A percentile compares a stretch with the other conserved stretches of the same genome.
phyloP scores from a whole-genome alignment of 441 rosid species.

The Lepidium campestre region DNA sequence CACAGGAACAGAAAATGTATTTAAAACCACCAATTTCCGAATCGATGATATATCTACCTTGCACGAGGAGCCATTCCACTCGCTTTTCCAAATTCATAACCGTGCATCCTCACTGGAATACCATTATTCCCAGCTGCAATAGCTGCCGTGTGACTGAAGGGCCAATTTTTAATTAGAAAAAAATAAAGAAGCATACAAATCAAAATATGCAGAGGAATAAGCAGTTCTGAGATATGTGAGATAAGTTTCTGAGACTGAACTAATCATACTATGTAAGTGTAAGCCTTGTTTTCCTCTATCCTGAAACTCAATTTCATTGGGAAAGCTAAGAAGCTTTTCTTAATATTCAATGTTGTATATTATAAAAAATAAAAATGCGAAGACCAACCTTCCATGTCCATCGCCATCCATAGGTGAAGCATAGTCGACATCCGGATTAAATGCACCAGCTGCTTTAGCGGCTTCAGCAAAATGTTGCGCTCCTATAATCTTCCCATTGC shows the following conservation, averaged over 20 bases:
- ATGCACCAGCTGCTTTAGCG: conserved; percentile 87
- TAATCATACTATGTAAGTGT: neutral
- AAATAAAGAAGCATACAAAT: conserved; percentile 3
- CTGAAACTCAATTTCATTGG: neutral
- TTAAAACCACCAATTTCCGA: neutral
- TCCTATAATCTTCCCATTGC: conserved; percentile 93
- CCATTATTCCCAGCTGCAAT: conserved; percentile 99
- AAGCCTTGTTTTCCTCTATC: neutral
- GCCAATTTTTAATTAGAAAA: neutral
- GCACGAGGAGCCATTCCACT: conserved; percentile 99
- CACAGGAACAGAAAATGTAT: neutral
- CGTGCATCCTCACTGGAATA: conserved; percentile 82
- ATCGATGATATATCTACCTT: conserved; percentile 42
- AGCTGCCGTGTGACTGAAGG: conserved; percentile 88
- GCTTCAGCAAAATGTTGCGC: conserved; percentile 99
- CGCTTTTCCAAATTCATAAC: conserved; percentile 96
- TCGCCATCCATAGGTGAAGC: conserved; percentile 99
- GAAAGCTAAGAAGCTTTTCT: neutral
- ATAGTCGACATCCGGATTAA: conserved; percentile 82
- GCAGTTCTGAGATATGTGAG: neutral
- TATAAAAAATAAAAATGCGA: neutral
- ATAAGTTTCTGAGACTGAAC: neutral
- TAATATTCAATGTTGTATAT: neutral
- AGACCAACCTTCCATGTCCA: conserved; percentile 94
- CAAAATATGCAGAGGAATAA: neutral